Evolutionary conservation across 768 basidiomycete species (phyloP), one percentile per base, ranked within the genome.

Genomic region (Podaxis pistillaris): DNA sequence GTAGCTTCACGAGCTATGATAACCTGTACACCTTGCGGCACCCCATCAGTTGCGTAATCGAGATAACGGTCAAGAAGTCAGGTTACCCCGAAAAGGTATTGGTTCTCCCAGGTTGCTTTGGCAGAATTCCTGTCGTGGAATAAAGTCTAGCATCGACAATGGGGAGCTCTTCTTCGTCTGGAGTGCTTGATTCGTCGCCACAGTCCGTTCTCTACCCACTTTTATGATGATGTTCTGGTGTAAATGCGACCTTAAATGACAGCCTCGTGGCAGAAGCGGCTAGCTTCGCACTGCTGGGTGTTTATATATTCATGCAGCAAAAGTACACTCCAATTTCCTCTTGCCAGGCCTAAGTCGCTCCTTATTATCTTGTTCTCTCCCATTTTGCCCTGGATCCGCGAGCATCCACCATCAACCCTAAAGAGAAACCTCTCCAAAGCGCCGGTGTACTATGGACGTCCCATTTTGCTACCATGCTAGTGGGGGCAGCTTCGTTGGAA

Each of bases 181-280:
- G 44, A 19, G 40, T 6, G 13, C 22, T 55, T 44, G 33, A 41
- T n/a, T 12, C 33, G 30, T 56, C 56, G 52, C 60, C 60, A 55
- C 54, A 62, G 44, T 40, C 28, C 54, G 12, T 33, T 33, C n/a
- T 33, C 26, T 15, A 62, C 46, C 17, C 36, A 44, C 40, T 36
- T 22, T 36, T 60, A 36, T 38, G 54, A 49, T 50, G 47, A 62
- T 62, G 61, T 50, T 56, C 61, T 62, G 44, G 54, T 40, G 54
- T 50, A 62, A 62, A 56, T 62, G 47, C 46, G 46, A 56, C 61
- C 28, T 40, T 56, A 56, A 49, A 4, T 62, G 61, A 62, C 61
- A 62, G 54, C 61, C 61, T 62, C 61, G 51, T 62, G 61, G 54
- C 33, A 38, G 54, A 62, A 62, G 61, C 61, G 30, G 46, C 36